Evolutionary conservation across 768 basidiomycete genomes (phyloP), one percentile per base, ranked within the genome.

Genomic region (Hericium alpestre): DNA sequence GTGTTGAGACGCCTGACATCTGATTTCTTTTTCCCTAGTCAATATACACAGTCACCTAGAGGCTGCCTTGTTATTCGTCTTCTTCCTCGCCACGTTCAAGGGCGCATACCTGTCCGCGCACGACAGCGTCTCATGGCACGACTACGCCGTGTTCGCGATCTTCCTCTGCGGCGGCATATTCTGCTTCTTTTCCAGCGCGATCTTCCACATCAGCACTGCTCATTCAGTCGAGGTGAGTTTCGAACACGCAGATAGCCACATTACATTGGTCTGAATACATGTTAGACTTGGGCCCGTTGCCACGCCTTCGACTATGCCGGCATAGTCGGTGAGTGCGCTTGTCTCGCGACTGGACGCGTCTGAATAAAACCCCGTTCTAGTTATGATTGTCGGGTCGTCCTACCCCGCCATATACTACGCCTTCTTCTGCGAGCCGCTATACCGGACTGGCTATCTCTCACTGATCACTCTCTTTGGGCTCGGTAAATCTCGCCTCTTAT

Each of bases 41-140:
- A 94, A 94, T 70, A 90, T 93, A 49, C 87, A 91, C 69, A 86
- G 78, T 58, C 92, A 93, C 66, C 73, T 92, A 8, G 78, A 82
- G 73, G 87, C 83, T 25, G 81, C 84, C 37, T 65, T 80, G 4
- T 64, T 88, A 23, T 90, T 89, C 65, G 64, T 72, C 15, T 75
- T 76, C 66, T 70, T 87, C 54, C 71, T 86, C 38, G 64, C 66
- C 41, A 81, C 80, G 4, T 80, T 83, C 61, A 76, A 77, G 57
- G 69, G 74, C 22, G 71, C 71, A 48, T 74, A 86, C 63, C 69
- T 86, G 54, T 69, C 70, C 27, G 67, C 71, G 22, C 78, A 86
- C 59, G 74, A 77, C 20, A 71, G 74, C 43, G 73, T 82, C 46
- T 81, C 81, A 22, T 84, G 81, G 81, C 59, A 71, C 40, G 90